A percentile compares a stretch with the other conserved stretches of the same genome.
Conservation (phyloP, 2,329 filamentous ascomycete genomes). For the Stagonosporopsis vannaccii region DNA sequence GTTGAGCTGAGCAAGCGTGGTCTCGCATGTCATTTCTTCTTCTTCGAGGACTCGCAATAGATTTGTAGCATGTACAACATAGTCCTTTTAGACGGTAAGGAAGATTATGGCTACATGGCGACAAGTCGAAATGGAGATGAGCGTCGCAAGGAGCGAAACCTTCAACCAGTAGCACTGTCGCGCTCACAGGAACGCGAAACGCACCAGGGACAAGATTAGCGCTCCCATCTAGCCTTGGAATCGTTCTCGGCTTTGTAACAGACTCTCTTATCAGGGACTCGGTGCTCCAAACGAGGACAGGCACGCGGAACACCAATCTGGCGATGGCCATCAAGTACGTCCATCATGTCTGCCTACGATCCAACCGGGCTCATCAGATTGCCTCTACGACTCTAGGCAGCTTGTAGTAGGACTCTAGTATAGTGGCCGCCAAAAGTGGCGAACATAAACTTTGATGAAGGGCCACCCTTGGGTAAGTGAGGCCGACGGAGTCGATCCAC, state of each 20-base stretch:
- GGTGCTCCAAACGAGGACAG: conserved; percentile 21
- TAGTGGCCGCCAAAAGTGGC: too few relatives aligned
- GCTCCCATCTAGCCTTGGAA: conserved; percentile 4
- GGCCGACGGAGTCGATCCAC: too few relatives aligned
- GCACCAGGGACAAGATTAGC: not conserved
- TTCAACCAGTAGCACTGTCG: conserved; percentile 2
- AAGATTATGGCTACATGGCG: too few relatives aligned
- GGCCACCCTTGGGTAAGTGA: too few relatives aligned
- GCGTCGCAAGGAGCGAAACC: not conserved
- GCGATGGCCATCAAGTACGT: conserved; percentile 4
- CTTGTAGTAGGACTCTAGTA: not conserved
- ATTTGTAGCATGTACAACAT: not conserved
- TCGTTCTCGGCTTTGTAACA: conserved; percentile 18
- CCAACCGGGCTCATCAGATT: not conserved
- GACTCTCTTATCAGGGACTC: conserved; percentile 7
- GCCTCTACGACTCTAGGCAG: too few relatives aligned
- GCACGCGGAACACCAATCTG: conserved; percentile 26
- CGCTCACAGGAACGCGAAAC: conserved; percentile 5
- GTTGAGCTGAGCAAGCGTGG: conserved; percentile 2
- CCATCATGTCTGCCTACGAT: conserved; percentile 20
- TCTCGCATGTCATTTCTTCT: not conserved
- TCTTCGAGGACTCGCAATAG: not conserved
- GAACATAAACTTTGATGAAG: too few relatives aligned
- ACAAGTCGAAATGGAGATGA: not conserved
- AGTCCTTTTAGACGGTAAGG: not conserved